Evolutionary conservation across 371 early-diverging fungal genomes (phyloP).

Genomic region (Rhizomucor pusillus): DNA sequence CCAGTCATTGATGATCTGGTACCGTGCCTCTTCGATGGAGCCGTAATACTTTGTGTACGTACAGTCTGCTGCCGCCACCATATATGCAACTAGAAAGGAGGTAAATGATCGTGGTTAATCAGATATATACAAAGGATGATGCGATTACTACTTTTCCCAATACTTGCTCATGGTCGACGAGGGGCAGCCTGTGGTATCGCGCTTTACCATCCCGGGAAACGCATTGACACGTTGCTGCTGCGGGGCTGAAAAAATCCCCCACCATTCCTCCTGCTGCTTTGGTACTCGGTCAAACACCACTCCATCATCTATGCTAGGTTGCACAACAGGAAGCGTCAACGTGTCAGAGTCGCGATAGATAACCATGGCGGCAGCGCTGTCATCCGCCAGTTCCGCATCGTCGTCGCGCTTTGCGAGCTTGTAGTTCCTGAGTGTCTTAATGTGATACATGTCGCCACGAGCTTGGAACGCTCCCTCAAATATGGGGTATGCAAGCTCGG

Average conservation of each 20-base stretch:
- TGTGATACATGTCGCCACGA: constrained; percentile 58
- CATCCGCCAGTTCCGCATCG: constrained; percentile 45
- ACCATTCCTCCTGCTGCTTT: neutral
- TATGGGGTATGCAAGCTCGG: constrained; percentile 32
- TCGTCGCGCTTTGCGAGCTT: constrained; percentile 50
- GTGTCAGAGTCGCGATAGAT: constrained; percentile 73
- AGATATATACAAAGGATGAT: neutral
- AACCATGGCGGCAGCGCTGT: constrained; percentile 38
- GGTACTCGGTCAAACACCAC: constrained; percentile 18
- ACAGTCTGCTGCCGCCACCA: constrained; percentile 71
- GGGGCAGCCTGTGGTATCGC: constrained; percentile 41
- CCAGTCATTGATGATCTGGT: constrained; percentile 74
- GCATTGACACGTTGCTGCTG: no score
- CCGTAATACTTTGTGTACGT: constrained; percentile 63
- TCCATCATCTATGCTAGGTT: constrained; percentile 7
- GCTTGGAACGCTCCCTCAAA: constrained; percentile 66
- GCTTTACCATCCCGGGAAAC: constrained; percentile 18
- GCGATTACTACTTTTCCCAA: neutral
- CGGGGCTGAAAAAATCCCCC: no score
- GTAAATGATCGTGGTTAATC: neutral
- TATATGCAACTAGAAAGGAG: constrained; percentile 10
- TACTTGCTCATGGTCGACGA: constrained; percentile 41
- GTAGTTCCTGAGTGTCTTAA: constrained; percentile 60
- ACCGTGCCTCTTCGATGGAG: constrained; percentile 55
- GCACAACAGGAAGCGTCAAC: neutral